Base-by-base conservation (phyloP, 495 filamentous ascomycete genomes). In the Elasticomyces elasticus region DNA sequence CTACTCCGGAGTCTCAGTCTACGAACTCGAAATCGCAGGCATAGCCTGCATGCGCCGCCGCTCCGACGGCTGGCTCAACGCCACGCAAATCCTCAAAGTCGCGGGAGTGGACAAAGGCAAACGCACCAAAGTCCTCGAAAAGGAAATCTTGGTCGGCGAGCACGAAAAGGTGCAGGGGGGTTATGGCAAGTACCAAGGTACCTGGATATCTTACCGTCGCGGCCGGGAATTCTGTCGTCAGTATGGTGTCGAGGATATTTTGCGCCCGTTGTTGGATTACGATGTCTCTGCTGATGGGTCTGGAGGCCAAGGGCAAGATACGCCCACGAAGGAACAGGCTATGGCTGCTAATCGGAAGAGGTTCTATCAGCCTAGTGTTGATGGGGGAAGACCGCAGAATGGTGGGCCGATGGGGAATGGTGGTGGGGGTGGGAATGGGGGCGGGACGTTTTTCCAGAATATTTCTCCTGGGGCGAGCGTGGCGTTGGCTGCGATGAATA, bases 81-180 rank as follows among this genome's bases (percentile, higher is more conserved):
- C 89, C 19, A 95, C 89, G 7, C 89, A 95, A 66, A 95, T 95
- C 49, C 72, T 95, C 42, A 98, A 98, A 68, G 89, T 98, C 26
- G 92, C 92, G 13, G 88, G 88, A 24, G 88, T 98, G 38, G 90
- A 94, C 58, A 98, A 98, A 69, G 92, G 91, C 38, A 90, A 94
- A 64, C 81, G 92, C 46, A 97, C 92, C 43, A 98, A 98, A 70
- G 91, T 96, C 7, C 74, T 98, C 37, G 92, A 98, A 66, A 96
- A 95, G 68, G 92, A 97, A 68, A 96, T 98, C 52, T 80, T 94
- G 45, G 89, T 82, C 0, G 92, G 92, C 52, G 86, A 92, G 62
- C 91, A 98, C 67, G 92, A 98, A 65, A 98, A 98, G 72, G 91
- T 98, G 7, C 92, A 98, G 64, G 92, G 92, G 11, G 92, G 92